phyloP scores from a whole-genome alignment of 768 basidiomycete genomes.

The Auriculariales sp. region DNA sequence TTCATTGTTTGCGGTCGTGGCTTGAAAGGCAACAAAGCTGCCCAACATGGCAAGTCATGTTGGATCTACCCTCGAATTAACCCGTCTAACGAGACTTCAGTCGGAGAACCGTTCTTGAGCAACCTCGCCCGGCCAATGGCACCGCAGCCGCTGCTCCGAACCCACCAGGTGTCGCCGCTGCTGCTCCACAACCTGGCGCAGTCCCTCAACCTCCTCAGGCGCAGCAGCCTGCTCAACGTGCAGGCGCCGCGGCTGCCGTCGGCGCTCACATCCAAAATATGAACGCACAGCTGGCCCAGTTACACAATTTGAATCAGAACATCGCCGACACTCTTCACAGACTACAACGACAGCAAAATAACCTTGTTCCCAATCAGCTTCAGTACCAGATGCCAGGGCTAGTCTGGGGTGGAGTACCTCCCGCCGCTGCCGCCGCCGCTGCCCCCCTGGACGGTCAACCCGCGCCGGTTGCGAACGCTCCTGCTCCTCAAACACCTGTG shows the following conservation, averaged over 20 bases:
- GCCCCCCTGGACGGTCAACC: not conserved
- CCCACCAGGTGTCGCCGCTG: not conserved
- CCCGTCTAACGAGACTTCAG: constrained; percentile 22
- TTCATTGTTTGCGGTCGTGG: constrained; percentile 94
- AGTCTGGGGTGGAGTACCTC: not conserved
- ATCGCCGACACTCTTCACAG: not conserved
- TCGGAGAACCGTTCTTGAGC: constrained; percentile 64
- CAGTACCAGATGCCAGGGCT: constrained; percentile 5
- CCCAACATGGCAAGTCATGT: constrained; percentile 73
- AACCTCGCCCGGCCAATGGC: constrained; percentile 12
- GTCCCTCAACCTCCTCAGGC: constrained; percentile 10
- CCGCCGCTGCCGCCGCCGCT: not conserved
- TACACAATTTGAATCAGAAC: constrained; percentile 12
- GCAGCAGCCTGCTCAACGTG: constrained; percentile 19
- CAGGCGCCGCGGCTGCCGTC: constrained; percentile 26
- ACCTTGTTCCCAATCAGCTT: not conserved
- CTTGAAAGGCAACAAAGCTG: constrained; percentile 97
- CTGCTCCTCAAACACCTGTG: constrained; percentile 4
- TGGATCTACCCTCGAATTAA: constrained; percentile 2
- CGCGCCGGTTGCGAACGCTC: constrained; percentile 5
- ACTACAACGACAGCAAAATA: not conserved
- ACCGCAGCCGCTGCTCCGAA: constrained; percentile 6
- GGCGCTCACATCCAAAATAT: constrained; percentile 16
- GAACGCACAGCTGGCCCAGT: constrained; percentile 10
- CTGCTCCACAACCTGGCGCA: constrained; percentile 14